phyloP scores from a whole-genome alignment of 108 stramenopile genomes.

The Nannochloropsis oceanica region DNA sequence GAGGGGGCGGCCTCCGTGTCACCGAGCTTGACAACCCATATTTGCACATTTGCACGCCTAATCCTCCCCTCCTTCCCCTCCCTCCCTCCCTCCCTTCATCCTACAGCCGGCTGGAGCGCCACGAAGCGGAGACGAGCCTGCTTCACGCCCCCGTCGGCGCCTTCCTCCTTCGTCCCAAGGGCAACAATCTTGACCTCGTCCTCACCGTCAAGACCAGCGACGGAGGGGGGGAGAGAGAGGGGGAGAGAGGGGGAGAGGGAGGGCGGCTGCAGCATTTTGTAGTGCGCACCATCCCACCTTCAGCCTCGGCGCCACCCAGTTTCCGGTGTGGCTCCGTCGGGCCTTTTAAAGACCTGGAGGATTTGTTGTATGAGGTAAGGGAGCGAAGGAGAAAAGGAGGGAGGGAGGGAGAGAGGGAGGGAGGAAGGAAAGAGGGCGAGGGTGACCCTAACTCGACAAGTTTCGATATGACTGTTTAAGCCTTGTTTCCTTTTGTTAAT shows the following conservation, averaged over 20 bases:
- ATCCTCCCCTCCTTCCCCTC: not conserved
- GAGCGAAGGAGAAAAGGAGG: too few relatives aligned
- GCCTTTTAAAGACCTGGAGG: not conserved
- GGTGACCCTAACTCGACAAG: too few relatives aligned
- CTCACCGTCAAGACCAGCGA: not conserved
- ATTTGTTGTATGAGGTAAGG: not conserved
- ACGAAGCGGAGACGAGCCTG: not conserved
- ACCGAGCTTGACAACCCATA: too few relatives aligned
- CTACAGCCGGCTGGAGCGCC: not conserved
- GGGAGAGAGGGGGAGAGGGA: not conserved
- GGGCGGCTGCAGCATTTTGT: not conserved
- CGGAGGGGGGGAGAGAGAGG: too few relatives aligned
- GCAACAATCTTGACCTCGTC: not conserved
- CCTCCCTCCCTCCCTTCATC: not conserved
- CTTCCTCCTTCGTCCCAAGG: not conserved
- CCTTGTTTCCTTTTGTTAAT: too few relatives aligned
- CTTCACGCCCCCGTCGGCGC: not conserved
- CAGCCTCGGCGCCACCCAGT: not conserved
- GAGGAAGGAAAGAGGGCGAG: not conserved
- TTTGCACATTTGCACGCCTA: too few relatives aligned
- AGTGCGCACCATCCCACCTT: not conserved
- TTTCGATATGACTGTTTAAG: too few relatives aligned
- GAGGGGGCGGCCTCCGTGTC: too few relatives aligned
- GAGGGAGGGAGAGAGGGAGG: not conserved
- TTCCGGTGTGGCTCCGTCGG: not conserved